Base-by-base conservation (phyloP, 306 rosid genomes). In the Urtica urens region DNA sequence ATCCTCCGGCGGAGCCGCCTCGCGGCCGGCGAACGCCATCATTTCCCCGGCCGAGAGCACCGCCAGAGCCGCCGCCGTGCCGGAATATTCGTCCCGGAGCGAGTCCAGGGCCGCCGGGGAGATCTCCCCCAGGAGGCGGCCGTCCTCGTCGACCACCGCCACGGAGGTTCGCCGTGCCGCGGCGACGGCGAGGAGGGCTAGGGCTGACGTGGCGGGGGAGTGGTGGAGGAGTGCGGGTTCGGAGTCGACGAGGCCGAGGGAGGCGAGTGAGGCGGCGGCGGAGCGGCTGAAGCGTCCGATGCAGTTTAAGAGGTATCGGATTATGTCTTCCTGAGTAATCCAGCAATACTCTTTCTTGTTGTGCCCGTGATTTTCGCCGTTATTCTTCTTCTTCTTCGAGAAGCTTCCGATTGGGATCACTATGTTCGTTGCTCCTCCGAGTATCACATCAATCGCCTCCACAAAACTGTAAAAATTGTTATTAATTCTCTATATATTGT, bases 321-420 rank as follows among this genome's bases (percentile, higher is more conserved):
- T 67, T 20, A 90, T 47, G 50, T 90, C 96, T 68, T 90, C 99
- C 44, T 79, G 93, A n/a, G 79, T 65, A 30, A 90, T 65, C 95
- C 99, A 90, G 63, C 99, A 85, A 51, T 75, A 90, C 26, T 60
- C 63, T 1, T 17, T 62, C 23, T 55, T 47, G 53, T 76, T 60
- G 59, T 81, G 85, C n/a, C n/a, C n/a, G n/a, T n/a, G n/a, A n/a
- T n/a, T n/a, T n/a, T 53, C 12, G 2, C 64, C 51, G 0, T 64
- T n/a, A 10, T 73, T 72, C 65, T 19, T 72, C 13, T 41, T 71
- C 53, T 65, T 71, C 34, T 68, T 3, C n/a, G 40, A 35, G n/a
- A 21, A 11, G 15, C 17, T 45, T 18, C 23, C 17, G 49, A 45
- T 45, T 5, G 49, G 49, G 23, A 45, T 45, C 28, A 45, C 49